Conservation (phyloP, 164 flowering plant species). For the Amborella trichopoda region DNA sequence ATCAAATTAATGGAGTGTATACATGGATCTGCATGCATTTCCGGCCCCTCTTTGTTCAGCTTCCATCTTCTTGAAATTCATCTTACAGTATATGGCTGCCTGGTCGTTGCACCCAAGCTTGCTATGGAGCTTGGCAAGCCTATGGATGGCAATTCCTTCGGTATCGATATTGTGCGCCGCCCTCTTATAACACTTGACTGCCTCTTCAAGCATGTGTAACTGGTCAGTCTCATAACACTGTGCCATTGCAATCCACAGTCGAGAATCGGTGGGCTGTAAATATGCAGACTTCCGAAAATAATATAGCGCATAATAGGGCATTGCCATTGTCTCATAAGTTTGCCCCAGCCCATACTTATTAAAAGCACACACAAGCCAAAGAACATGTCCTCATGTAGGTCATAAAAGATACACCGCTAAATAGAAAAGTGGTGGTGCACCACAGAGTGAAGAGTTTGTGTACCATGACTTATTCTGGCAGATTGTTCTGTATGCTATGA, state of each 20-base stretch:
- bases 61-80: conserved; percentile 93
- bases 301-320: conserved; percentile 91
- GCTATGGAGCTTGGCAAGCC: conserved; percentile 67
- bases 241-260: conserved; percentile 97
- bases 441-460: too few species aligned
- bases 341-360: conserved; percentile 97
- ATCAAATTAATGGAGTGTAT: too few species aligned
- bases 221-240: conserved; percentile 88
- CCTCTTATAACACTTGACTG: conserved; percentile 83
- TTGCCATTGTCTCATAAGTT: conserved; percentile 97
- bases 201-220: conserved; percentile 88
- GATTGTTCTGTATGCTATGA: too few species aligned
- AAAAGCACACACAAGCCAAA: too few species aligned
- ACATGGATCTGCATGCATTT: conserved; percentile 77
- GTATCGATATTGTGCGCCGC: conserved; percentile 75
- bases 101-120: conserved; percentile 72
- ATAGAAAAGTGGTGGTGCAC: too few species aligned
- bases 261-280: conserved; percentile 84
- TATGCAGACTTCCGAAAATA: conserved; percentile 75
- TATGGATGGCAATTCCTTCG: conserved; percentile 86
- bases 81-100: conserved; percentile 85
- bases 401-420: too few species aligned
- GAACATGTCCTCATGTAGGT: too few species aligned
- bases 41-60: conserved; percentile 90
- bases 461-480: too few species aligned